Conservation (phyloP, 23 red algal genomes). For the Gracilaria gracilis region DNA sequence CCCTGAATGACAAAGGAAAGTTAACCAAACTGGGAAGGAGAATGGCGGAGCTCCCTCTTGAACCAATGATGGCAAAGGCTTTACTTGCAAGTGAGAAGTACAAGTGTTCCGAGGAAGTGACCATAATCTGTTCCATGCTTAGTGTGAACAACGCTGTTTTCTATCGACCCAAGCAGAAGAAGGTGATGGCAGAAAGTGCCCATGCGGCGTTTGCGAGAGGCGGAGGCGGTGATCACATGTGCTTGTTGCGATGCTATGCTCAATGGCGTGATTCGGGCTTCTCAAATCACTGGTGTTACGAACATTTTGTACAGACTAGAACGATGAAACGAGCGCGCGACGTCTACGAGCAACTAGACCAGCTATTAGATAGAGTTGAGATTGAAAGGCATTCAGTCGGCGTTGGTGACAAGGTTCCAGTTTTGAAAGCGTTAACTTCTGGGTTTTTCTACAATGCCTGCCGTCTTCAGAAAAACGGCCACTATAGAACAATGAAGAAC, state of each 20-base stretch:
- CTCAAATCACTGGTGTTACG: constrained; percentile 90
- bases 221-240: constrained; percentile 85
- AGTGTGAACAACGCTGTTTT: constrained; percentile 79
- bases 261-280: constrained; percentile 85
- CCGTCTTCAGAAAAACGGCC: constrained; percentile 81
- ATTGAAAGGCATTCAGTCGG: constrained; percentile 61
- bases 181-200: constrained; percentile 75
- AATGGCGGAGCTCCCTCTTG: constrained; percentile 96
- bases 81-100: constrained; percentile 87
- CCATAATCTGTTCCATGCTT: constrained; percentile 89
- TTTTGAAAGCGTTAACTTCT: constrained; percentile 82
- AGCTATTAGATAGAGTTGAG: constrained; percentile 80
- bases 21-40: constrained; percentile 84
- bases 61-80: constrained; percentile 87
- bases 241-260: constrained; percentile 76
- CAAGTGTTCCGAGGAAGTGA: constrained; percentile 84
- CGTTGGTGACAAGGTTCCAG: constrained; percentile 47
- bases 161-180: constrained; percentile 87
- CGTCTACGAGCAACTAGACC: constrained; percentile 88
- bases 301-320: constrained; percentile 87
- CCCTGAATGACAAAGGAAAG: constrained; percentile 74
- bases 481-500: constrained; percentile 86
- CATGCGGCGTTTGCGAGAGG: constrained; percentile 63
- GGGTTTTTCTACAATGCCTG: constrained; percentile 92
- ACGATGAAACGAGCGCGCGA: constrained; percentile 88